Evolutionary conservation across 768 basidiomycete genomes (phyloP), one percentile per base, ranked within the genome.

Genomic region (Albatrellus ellisii): DNA sequence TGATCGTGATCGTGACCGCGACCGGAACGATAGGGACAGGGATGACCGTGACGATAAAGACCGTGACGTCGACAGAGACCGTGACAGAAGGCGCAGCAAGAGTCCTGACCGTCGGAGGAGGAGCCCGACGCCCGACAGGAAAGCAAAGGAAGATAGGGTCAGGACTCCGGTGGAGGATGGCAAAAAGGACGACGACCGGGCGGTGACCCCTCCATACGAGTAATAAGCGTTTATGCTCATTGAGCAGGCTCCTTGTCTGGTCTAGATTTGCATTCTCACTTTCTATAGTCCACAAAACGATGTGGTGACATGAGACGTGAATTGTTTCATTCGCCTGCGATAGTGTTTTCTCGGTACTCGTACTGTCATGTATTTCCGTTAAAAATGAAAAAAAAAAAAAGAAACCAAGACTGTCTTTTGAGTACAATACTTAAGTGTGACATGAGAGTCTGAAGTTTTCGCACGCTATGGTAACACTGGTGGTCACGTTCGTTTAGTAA

Each of bases 151-250:
- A 5, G 73, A 74, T 38, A 62, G 64, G 44, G 70, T 71, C 20
- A 66, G 68, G 57, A 73, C 77, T 35, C 76, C 70, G 4, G 52
- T 53, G 43, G 64, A 65, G 42, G 63, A 68, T 9, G 52, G 47
- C 35, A 66, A 67, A 47, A 61, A 67, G 47, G 67, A 68, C 14
- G 69, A 67, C 6, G 75, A 77, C 39, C 60, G 66, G 56, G 70
- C 69, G 39, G 69, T 68, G 50, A 76, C 75, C 6, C 77, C 77
- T 27, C 73, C 74, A 25, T 77, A 73, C 47, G 75, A 77, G 49
- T 66, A 66, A 55, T 70, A 70, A 43, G n/a, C n/a, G n/a, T n/a
- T n/a, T n/a, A n/a, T 32, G 4, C 18, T 22, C 35, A 36, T 36
- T 15, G 25, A 21, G 29, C 29, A 31, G 12, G 29, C 29, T 12